phyloP scores from a whole-genome alignment of 306 rosid genomes.

The Pueraria montana region DNA sequence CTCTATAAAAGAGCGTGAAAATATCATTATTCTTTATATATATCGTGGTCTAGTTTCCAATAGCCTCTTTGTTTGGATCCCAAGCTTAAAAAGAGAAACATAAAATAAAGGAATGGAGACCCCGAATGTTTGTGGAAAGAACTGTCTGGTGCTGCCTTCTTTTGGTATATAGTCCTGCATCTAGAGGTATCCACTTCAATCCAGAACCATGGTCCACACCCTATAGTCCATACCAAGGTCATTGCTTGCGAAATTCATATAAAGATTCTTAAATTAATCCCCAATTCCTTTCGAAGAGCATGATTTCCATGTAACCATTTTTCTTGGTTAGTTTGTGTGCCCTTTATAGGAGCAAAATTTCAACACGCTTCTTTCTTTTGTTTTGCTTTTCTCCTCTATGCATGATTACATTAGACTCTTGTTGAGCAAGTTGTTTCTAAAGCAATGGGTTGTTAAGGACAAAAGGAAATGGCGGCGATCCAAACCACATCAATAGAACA shows the following conservation, averaged over 20 bases:
- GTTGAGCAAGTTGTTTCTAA: constrained; percentile 24
- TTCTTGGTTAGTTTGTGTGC: constrained; percentile 22
- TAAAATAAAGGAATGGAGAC: neutral
- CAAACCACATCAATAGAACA: constrained; percentile 24
- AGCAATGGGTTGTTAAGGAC: constrained; percentile 46
- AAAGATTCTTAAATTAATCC: neutral
- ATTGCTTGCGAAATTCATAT: constrained; percentile 32
- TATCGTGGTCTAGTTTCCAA: too few relatives aligned
- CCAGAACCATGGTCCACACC: constrained; percentile 19
- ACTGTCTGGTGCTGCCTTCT: neutral
- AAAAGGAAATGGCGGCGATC: constrained; percentile 11
- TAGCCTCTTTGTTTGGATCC: constrained; percentile 2
- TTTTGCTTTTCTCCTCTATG: neutral
- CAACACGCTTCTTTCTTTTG: constrained; percentile 43
- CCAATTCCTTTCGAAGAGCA: neutral
- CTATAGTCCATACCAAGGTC: neutral
- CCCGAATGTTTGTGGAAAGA: constrained; percentile 34
- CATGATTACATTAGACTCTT: constrained; percentile 34
- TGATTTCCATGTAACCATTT: constrained; percentile 19
- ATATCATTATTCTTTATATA: too few relatives aligned
- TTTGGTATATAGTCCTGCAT: neutral
- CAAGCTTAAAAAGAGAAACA: neutral
- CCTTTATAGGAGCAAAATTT: constrained; percentile 36
- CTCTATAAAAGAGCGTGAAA: too few relatives aligned
- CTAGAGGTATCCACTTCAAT: constrained; percentile 10